A percentile compares a stretch with the other conserved stretches of the same genome.
phyloP scores from a whole-genome alignment of 2,329 filamentous ascomycete genomes.

The Aspergillus sclerotialis region DNA sequence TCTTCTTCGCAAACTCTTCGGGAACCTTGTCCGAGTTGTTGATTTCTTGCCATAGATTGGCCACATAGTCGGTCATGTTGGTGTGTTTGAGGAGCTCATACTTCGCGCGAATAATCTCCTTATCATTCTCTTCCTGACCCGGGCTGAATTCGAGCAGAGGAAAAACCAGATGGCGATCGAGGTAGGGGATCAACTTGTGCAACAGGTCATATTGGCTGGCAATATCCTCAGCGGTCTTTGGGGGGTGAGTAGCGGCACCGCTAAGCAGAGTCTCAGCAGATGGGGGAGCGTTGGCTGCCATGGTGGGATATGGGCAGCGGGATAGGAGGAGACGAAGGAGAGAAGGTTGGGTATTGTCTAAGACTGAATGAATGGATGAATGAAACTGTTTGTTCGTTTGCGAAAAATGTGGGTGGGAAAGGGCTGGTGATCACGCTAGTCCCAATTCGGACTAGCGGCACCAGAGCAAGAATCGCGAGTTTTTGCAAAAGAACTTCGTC shows the following conservation, averaged over 20 bases:
- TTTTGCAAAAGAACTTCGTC: too few relatives aligned
- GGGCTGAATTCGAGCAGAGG: constrained; percentile 89
- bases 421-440: constrained; percentile 25
- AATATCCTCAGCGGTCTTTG: constrained; percentile 44
- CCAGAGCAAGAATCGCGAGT: constrained; percentile 15
- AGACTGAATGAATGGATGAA: not conserved
- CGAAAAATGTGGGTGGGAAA: constrained; percentile 22
- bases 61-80: constrained; percentile 98
- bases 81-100: constrained; percentile 93
- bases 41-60: constrained; percentile 82
- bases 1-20: constrained; percentile 79
- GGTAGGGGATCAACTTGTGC: constrained; percentile 80
- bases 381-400: not conserved
- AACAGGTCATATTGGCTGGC: constrained; percentile 72
- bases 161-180: constrained; percentile 95
- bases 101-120: constrained; percentile 75
- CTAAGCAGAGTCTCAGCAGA: constrained; percentile 44
- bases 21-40: constrained; percentile 72
- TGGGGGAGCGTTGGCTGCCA: constrained; percentile 46
- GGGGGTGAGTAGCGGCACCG: constrained; percentile 41
- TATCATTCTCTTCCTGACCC: constrained; percentile 64
- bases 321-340: constrained; percentile 11
- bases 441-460: constrained; percentile 17
- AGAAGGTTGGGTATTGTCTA: too few relatives aligned
- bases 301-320: constrained; percentile 27